Base-by-base conservation (phyloP, 805 yeast species). In the Starmerella apis region DNA sequence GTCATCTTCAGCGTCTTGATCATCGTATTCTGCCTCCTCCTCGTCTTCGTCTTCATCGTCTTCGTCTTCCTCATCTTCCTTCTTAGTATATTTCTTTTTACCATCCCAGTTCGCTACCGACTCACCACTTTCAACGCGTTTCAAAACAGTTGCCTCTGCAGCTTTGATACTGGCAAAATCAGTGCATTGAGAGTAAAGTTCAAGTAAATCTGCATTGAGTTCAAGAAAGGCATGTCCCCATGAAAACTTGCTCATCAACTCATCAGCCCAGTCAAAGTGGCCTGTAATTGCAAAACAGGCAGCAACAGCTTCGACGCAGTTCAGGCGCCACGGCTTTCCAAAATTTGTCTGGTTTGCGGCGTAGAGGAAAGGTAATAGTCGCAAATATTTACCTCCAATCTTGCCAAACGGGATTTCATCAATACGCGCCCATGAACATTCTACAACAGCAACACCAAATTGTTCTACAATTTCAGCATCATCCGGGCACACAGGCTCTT, bases 321-420 rank as follows among this genome's bases (percentile, higher is more conserved):
- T 92, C 50, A 92, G 70, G 59, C 80, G 77, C 97, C 96, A 88
- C 0, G 98, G 96, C 59, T 83, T 75, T 4, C 98, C 98, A 61
- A 92, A 92, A 65, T 92, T 92, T 7, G 94, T 97, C 27, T 95
- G 94, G 63, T 92, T 92, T 0, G 97, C 95, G 4, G 97, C 97
- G 9, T 92, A 87, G 43, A 92, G 69, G 60, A 90, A 92, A 0
- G 98, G 98, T 50, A 92, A 56, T 3, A 92, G 70, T 43, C 98
- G 71, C 62, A 90, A 95, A 60, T 86, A 74, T 53, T 77, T 79
- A 4, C 97, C 97, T 3, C 97, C 97, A 51, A 92, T 87, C 61
- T 84, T 86, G 53, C 74, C 70, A 66, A 92, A 92, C 4, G 98
- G 98, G n/a, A 92, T 79, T 65, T 92, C 98, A 49, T 87, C 95